Evolutionary conservation across 225 moss, liverwort and hornwort genomes (phyloP).

Genomic region (Takakia lepidozioides): DNA sequence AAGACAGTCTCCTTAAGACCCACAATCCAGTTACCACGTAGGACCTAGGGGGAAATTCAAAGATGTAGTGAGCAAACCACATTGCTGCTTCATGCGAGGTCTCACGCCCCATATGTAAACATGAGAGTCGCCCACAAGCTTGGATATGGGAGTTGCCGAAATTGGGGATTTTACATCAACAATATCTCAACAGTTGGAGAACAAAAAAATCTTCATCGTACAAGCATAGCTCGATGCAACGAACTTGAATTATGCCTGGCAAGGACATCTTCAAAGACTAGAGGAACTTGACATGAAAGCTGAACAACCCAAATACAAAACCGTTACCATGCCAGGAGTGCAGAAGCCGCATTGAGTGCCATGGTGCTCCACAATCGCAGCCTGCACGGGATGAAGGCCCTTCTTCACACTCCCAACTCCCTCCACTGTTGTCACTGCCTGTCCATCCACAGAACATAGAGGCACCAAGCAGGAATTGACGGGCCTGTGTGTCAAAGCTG

Average conservation of each 20-base stretch:
- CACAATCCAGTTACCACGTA: too few species aligned
- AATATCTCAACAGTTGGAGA: background rate
- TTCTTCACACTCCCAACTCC: slow-evolving; percentile 43
- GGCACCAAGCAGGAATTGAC: slow-evolving; percentile 73
- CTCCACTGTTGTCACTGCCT: slow-evolving; percentile 70
- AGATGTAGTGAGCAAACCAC: too few species aligned
- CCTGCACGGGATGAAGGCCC: slow-evolving; percentile 68
- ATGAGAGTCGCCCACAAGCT: background rate
- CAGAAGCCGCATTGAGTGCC: slow-evolving; percentile 88
- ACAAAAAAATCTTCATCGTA: slow-evolving; percentile 3
- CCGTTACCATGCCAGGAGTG: slow-evolving; percentile 65
- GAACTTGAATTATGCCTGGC: too few species aligned
- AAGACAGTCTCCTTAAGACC: too few species aligned
- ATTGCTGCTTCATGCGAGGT: too few species aligned
- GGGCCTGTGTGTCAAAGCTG: slow-evolving; percentile 14
- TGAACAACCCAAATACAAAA: too few species aligned
- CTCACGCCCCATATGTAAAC: background rate
- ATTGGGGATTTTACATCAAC: too few species aligned
- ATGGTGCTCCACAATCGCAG: slow-evolving; percentile 41
- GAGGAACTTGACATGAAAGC: too few species aligned
- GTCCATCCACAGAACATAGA: slow-evolving; percentile 69
- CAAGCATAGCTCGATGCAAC: too few species aligned
- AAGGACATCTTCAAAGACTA: too few species aligned
- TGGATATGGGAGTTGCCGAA: background rate
- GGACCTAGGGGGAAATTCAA: too few species aligned